Evolutionary conservation across 2,329 filamentous ascomycete genomes (phyloP).

Genomic region (Didymosphaeria variabile): DNA sequence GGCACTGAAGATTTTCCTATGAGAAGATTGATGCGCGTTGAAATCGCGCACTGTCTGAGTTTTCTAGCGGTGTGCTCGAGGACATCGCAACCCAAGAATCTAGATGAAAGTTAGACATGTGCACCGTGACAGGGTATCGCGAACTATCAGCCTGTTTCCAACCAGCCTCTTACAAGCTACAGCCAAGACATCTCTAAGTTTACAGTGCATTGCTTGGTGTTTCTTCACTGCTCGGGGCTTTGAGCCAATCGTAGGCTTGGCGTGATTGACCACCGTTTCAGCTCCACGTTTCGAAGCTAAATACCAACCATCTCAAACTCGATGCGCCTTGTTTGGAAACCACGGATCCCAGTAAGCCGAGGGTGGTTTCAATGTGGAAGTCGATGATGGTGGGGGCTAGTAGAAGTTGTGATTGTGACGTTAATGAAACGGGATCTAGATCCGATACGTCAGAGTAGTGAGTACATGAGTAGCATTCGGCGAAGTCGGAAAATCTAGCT

Average conservation of each 20-base stretch:
- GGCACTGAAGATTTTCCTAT: not conserved
- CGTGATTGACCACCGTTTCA: conserved; percentile 21
- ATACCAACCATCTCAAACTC: conserved; percentile 4
- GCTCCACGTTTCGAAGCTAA: conserved; percentile 15
- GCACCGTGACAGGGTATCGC: not conserved
- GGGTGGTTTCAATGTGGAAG: not conserved
- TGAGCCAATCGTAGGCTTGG: conserved; percentile 16
- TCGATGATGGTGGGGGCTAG: not conserved
- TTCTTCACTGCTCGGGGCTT: not conserved
- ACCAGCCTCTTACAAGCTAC: conserved; percentile 15
- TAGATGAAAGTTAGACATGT: not conserved
- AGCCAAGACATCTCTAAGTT: conserved; percentile 15
- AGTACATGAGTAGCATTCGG: not conserved
- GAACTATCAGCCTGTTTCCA: not conserved
- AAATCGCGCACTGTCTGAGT: not conserved
- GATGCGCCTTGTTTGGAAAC: conserved; percentile 11
- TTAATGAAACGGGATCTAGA: not conserved
- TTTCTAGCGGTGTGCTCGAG: not conserved
- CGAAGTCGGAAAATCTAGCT: too few species aligned
- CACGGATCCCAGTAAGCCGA: conserved; percentile 1
- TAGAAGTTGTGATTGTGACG: not conserved
- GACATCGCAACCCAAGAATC: not conserved
- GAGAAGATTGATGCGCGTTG: not conserved
- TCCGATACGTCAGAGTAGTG: not conserved
- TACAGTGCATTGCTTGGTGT: conserved; percentile 16